Evolutionary conservation across 768 basidiomycete species (phyloP).

Genomic region (Sporobolomyces pararoseus): DNA sequence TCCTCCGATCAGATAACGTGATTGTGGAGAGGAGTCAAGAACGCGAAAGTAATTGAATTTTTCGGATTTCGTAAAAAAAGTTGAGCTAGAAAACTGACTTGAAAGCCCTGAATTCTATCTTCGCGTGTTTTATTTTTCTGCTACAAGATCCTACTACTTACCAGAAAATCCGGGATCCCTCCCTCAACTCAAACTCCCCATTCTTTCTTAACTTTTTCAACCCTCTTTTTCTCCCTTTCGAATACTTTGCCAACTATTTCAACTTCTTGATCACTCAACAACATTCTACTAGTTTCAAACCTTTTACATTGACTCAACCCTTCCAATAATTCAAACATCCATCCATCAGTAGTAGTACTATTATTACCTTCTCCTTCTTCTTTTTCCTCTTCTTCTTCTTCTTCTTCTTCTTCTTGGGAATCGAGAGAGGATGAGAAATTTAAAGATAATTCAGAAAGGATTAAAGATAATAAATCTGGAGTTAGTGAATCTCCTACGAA

Average conservation of each 20-base stretch:
- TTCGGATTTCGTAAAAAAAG: no score
- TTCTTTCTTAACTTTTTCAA: not conserved
- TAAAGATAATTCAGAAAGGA: slow-evolving; percentile 9
- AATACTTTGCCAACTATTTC: not conserved
- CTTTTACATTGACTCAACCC: slow-evolving; percentile 8
- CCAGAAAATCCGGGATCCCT: not conserved
- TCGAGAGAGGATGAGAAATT: not conserved
- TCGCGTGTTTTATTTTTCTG: not conserved
- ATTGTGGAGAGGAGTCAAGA: no score
- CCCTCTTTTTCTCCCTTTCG: not conserved
- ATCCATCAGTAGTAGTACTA: no score
- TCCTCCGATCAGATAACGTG: no score
- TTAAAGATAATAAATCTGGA: slow-evolving; percentile 17
- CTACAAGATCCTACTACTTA: no score
- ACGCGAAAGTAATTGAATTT: no score
- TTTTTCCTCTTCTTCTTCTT: not conserved
- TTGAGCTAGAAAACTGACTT: no score
- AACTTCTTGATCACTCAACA: slow-evolving; percentile 6
- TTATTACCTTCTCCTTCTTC: not conserved
- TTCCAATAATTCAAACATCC: not conserved
- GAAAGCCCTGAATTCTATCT: not conserved
- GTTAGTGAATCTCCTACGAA: slow-evolving; percentile 5
- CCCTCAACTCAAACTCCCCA: slow-evolving; percentile 10
- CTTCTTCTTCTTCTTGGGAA: not conserved
- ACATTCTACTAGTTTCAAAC: slow-evolving; percentile 21